Conservation (phyloP, 1,284 basidiomycete genomes). For the Fomitiporia mediterranea region DNA sequence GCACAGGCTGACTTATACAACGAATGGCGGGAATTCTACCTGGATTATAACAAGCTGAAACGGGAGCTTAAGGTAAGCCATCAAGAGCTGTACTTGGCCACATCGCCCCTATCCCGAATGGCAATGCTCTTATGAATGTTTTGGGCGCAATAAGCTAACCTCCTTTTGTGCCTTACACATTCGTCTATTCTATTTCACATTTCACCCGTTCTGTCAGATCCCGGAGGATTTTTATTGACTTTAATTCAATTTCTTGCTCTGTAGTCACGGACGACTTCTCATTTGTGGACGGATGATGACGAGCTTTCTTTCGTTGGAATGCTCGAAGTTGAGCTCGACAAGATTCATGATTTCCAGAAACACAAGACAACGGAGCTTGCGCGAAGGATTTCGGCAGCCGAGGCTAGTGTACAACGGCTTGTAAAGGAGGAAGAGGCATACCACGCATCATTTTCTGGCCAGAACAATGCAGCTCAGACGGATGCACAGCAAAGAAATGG, state of each 20-base stretch:
- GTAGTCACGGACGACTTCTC: constrained; percentile 55
- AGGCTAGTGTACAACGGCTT: constrained; percentile 72
- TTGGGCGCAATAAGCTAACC: background rate
- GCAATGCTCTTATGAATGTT: background rate
- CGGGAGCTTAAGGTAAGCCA: constrained; percentile 75
- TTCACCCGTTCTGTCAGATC: background rate
- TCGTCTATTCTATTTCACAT: constrained; percentile 15
- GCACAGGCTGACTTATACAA: constrained; percentile 75
- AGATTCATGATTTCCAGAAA: constrained; percentile 95
- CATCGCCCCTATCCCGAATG: background rate
- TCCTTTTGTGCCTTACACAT: constrained; percentile 6
- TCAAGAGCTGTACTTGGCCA: background rate
- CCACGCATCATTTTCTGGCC: constrained; percentile 30
- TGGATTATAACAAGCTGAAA: constrained; percentile 87
- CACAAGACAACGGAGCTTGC: constrained; percentile 87
- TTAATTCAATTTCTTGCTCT: background rate
- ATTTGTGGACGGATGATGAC: constrained; percentile 70
- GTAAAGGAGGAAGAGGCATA: constrained; percentile 55
- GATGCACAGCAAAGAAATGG: background rate
- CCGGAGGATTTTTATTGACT: background rate
- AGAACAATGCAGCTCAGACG: background rate
- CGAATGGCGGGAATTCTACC: constrained; percentile 88
- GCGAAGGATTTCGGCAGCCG: constrained; percentile 74
- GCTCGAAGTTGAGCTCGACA: constrained; percentile 88
- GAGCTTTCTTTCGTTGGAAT: constrained; percentile 77